Evolutionary conservation across 805 yeast species (phyloP).

Genomic region (Cyberlindnera xishuangbannaensis): DNA sequence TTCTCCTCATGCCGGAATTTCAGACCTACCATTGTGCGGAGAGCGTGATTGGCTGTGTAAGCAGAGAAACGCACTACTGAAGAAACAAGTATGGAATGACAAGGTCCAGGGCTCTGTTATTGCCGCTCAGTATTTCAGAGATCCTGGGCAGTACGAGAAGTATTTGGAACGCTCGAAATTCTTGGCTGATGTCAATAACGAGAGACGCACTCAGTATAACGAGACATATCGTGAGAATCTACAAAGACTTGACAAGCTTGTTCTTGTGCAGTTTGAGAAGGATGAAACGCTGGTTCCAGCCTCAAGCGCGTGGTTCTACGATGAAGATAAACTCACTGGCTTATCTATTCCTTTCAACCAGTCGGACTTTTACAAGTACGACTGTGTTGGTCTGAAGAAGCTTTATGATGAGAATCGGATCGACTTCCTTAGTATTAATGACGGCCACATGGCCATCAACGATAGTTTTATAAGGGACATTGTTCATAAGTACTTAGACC

Average conservation of each 20-base stretch:
- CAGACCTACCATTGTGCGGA: slow-evolving; percentile 58
- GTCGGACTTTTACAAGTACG: slow-evolving; percentile 45
- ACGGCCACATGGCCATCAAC: slow-evolving; percentile 59
- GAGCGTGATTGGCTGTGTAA: slow-evolving; percentile 55
- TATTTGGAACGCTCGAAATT: slow-evolving; percentile 55
- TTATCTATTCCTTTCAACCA: slow-evolving; percentile 38
- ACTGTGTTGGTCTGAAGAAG: slow-evolving; percentile 53
- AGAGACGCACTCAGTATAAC: slow-evolving; percentile 32
- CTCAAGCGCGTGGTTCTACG: slow-evolving; percentile 64
- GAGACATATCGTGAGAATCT: slow-evolving; percentile 39
- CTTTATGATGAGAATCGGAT: slow-evolving; percentile 40
- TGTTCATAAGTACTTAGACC: slow-evolving; percentile 39
- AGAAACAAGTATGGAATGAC: slow-evolving; percentile 53
- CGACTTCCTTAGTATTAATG: slow-evolving; percentile 46
- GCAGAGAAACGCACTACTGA: slow-evolving; percentile 46
- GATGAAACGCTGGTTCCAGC: slow-evolving; percentile 72
- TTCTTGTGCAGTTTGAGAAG: slow-evolving; percentile 50
- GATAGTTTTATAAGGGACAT: slow-evolving; percentile 43
- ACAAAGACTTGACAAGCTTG: slow-evolving; percentile 42
- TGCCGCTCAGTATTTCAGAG: slow-evolving; percentile 76
- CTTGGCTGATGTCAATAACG: slow-evolving; percentile 65
- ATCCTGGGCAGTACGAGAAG: slow-evolving; percentile 43
- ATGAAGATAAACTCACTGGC: slow-evolving; percentile 34
- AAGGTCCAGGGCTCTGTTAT: slow-evolving; percentile 51
- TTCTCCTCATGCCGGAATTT: slow-evolving; percentile 73